Base-by-base conservation (phyloP, 768 basidiomycete species). In the Podaxis sp. region DNA sequence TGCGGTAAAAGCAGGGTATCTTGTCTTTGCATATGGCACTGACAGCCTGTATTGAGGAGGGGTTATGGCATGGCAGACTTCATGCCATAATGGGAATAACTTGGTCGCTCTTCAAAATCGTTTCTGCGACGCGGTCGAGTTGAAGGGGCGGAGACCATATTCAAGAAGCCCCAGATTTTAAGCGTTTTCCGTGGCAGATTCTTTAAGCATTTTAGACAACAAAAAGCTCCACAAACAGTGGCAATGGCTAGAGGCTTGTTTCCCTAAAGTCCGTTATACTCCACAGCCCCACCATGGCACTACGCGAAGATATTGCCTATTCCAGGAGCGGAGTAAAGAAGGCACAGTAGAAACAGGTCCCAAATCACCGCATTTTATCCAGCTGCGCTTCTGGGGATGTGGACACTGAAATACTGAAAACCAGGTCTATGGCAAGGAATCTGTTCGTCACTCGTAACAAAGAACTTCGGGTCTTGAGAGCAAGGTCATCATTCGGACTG, bases 1-100 rank as follows among this genome's bases (percentile, higher is more conserved):
- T 32, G 55, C 27, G 40, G 55, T 35, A 46, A 46, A 56, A 56
- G 32, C 55, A 27, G 42, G 21, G 46, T 46, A 46, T 56, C 55
- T 36, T 28, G 40, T 1, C 25, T 13, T 32, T 56, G 40, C 55
- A 44, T 5, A 56, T 46, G 10, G 6, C 14, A n/a, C 16, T 18
- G 52, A 37, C 35, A 37, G 11, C 3, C n/a, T 13, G 21, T 16
- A 54, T 32, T 38, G 13, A 38, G 35, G 36, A 23, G 32, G 28
- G 11, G 55, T 21, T 28, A 35, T 36, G 55, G 21, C 44, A 44
- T 16, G 42, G 18, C 14, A 44, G 42, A 9, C 7, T 7, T 21
- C 55, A 35, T 36, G 55, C n/a, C 44, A 44, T 16, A 18, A 44
- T 7, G 18, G 42, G 5, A 18, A 5, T 14, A 6, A 18, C 42